phyloP scores from a whole-genome alignment of 2,329 filamentous ascomycete genomes.

The Drechslerella coelobrocha region DNA sequence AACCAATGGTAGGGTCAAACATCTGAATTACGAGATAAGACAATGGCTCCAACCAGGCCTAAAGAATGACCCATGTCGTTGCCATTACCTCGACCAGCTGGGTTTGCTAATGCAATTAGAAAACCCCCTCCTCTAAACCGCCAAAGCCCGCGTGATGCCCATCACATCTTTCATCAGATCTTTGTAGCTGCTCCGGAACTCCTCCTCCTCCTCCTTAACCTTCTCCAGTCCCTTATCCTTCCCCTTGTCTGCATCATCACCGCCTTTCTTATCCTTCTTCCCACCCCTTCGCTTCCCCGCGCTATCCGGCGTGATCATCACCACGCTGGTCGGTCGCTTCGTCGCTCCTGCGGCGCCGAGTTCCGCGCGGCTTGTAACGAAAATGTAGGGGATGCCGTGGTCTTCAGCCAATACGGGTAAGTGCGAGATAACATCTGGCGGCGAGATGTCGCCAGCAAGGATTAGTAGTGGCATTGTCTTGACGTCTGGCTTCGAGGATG shows the following conservation, averaged over 20 bases:
- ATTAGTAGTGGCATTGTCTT: conserved; percentile 69
- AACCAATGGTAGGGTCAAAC: too few relatives aligned
- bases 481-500: conserved; percentile 69
- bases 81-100: too few relatives aligned
- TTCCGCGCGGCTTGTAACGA: conserved; percentile 89
- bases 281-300: conserved; percentile 58
- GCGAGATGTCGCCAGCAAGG: conserved; percentile 95
- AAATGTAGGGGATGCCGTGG: conserved; percentile 96
- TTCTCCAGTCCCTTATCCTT: conserved; percentile 57
- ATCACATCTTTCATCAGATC: conserved; percentile 67
- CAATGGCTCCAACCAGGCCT: too few relatives aligned
- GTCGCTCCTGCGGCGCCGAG: conserved; percentile 91
- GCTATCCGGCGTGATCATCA: conserved; percentile 76
- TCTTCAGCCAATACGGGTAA: conserved; percentile 98
- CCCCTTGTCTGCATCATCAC: conserved; percentile 61
- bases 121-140: conserved; percentile 18
- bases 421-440: conserved; percentile 98
- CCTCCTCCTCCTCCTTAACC: conserved; percentile 60
- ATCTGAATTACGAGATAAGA: too few relatives aligned
- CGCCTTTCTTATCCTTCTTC: conserved; percentile 57
- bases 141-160: conserved; percentile 53
- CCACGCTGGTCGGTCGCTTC: conserved; percentile 94
- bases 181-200: conserved; percentile 69
- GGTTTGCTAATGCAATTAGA: not conserved
- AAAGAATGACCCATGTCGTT: too few relatives aligned